These are phyloP conservation scores for Boletus coccyginus DNA, from an alignment of 768 basidiomycete species.

Conservation along the genomic window DNA sequence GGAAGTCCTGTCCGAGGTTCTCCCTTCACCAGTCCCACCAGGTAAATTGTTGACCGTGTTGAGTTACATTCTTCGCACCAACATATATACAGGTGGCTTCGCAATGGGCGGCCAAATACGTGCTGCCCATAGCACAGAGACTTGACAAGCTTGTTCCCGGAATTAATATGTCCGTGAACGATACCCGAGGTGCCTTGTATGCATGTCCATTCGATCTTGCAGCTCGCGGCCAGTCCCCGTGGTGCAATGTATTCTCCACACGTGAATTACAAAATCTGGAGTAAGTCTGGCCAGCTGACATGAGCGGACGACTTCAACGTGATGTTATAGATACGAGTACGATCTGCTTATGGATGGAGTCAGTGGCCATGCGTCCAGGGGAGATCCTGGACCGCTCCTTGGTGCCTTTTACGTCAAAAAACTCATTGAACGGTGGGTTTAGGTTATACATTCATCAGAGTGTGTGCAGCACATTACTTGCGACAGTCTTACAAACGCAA, in stretches of 20 bases:
- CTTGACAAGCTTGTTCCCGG: conserved; percentile 35
- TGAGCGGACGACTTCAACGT: not conserved
- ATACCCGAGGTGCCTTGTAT: conserved; percentile 41
- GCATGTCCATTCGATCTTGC: conserved; percentile 43
- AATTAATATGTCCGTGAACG: conserved; percentile 31
- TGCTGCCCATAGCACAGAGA: conserved; percentile 34
- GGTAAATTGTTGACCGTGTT: conserved; percentile 1
- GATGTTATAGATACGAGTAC: conserved; percentile 34
- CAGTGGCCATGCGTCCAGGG: conserved; percentile 34
- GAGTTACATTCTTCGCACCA: not conserved
- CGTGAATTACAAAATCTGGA: conserved; percentile 36
- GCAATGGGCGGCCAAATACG: conserved; percentile 35
- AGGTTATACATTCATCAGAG: not conserved
- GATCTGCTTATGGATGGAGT: conserved; percentile 38
- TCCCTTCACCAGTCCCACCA: not conserved
- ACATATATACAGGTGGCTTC: conserved; percentile 14
- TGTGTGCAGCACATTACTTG: not conserved
- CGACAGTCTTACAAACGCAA: conserved; percentile 34
- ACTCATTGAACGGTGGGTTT: conserved; percentile 37
- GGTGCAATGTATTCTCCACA: conserved; percentile 38
- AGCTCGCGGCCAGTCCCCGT: conserved; percentile 35
- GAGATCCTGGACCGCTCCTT: conserved; percentile 34
- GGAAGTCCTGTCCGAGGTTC: conserved; percentile 35
- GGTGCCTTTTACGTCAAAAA: conserved; percentile 39
- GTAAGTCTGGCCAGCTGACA: conserved; percentile 20